Base-by-base conservation (phyloP, 2,329 filamentous ascomycete species). In the Cladophialophora bantiana region DNA sequence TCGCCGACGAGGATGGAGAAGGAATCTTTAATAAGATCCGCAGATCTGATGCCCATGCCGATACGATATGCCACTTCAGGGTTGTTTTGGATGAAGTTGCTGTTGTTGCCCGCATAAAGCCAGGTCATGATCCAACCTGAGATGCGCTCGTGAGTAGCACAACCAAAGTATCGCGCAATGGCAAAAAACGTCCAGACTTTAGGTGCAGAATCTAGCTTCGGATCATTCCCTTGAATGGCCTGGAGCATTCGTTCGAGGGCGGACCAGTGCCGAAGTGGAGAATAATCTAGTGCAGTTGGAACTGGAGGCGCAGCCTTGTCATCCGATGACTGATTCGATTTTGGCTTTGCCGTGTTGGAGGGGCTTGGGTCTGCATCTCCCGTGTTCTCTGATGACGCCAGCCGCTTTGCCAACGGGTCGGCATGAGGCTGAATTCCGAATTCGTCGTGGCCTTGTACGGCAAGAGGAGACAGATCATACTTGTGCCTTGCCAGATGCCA, bases 151-250 rank as follows among this genome's bases (percentile, higher is more conserved):
- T 75, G 67, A 5, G 70, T 69, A 9, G 74, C 73, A 32, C 77
- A 74, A 20, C 88, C 85, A 59, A 90, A 83, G 45, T 87, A 81
- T 66, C 86, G 85, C 7, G 87, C 85, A 7, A 91, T 76, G 2
- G 84, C 85, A 38, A 87, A 85, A n/a, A 90, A 81, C 0, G 89
- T 91, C 83, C 87, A 91, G 42, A 90, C 78, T 13, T 89, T 87
- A 10, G 84, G 81, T 0, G 89, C 89, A 0, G 89, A 90, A 75
- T 91, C 85, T 13, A 92, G 75, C 1, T 81, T 78, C 0, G 88
- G 80, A 35, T 83, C 78, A 2, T 83, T 79, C 2, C 84, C 84
- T 68, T 86, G 81, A 48, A 91, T 83, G 26, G 75, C 80, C 71
- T 86, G 81, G 3, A 92, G 78, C 0, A 92, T 78, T 1, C 88